These are phyloP conservation scores for Scheffersomyces segobiensis DNA, from an alignment of 1,139 yeast species.

Conservation along the genomic window DNA sequence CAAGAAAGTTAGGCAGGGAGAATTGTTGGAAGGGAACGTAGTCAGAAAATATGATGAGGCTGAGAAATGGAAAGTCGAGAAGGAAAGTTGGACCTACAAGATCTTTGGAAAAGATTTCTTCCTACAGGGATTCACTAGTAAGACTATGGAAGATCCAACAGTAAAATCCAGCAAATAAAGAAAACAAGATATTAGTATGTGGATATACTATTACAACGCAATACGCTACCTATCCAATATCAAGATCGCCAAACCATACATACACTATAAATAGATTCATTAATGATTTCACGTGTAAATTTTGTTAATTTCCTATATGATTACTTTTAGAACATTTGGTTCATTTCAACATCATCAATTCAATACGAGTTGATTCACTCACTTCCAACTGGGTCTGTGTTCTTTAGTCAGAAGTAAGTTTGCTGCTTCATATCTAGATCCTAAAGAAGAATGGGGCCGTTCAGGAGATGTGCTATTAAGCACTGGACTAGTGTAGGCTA, in stretches of 20 bases:
- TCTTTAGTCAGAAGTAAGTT: conserved; percentile 31
- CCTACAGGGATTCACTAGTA: conserved; percentile 48
- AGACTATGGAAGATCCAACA: conserved; percentile 30
- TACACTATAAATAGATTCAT: not conserved
- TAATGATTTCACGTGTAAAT: not conserved
- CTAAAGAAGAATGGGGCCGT: conserved; percentile 35
- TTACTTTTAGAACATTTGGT: too few species aligned
- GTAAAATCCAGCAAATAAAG: not conserved
- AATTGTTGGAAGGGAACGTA: conserved; percentile 32
- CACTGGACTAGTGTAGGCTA: conserved; percentile 9
- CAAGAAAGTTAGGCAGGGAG: conserved; percentile 45
- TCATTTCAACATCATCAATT: not conserved
- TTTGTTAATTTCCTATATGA: not conserved
- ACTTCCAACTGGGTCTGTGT: conserved; percentile 31
- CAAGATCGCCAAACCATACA: not conserved
- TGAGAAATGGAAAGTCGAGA: conserved; percentile 45
- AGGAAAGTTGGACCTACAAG: conserved; percentile 37
- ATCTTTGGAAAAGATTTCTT: conserved; percentile 47
- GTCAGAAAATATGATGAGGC: conserved; percentile 38
- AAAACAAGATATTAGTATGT: not conserved
- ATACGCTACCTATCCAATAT: not conserved
- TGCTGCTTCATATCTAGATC: conserved; percentile 36
- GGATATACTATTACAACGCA: not conserved
- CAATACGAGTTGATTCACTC: not conserved
- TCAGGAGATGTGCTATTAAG: conserved; percentile 33